These are phyloP conservation scores for Ogataea henricii DNA, from an alignment of 805 yeast species.

Conservation along the genomic window DNA sequence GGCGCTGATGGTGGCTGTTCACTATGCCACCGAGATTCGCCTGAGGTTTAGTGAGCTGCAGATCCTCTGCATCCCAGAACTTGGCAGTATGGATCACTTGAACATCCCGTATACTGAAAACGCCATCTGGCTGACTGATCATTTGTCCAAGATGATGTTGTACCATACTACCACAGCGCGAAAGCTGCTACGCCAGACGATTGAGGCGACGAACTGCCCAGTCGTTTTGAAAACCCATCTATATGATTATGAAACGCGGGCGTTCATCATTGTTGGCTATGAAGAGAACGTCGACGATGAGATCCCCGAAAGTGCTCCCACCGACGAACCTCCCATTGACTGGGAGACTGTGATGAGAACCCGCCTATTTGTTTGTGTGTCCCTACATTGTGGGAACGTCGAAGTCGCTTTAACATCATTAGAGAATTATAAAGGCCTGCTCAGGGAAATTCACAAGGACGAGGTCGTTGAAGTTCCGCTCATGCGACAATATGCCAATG, in stretches of 20 bases:
- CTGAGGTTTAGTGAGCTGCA: slow-evolving; percentile 4
- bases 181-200: neutral
- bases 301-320: neutral
- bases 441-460: neutral
- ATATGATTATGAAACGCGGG: neutral
- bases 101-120: neutral
- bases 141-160: neutral
- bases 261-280: too few species aligned
- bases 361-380: neutral
- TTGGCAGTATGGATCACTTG: neutral
- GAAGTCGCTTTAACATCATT: neutral
- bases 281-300: too few species aligned
- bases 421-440: neutral
- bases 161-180: neutral
- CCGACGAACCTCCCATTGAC: neutral
- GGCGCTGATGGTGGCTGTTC: slow-evolving; percentile 1
- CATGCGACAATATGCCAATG: neutral
- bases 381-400: neutral
- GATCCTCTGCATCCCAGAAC: neutral
- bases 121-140: neutral
- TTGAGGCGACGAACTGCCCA: too few species aligned
- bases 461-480: neutral
- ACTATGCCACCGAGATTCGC: neutral
- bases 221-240: neutral
- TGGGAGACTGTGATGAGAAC: neutral